A percentile compares a stretch with the other conserved stretches of the same genome.
phyloP scores from a whole-genome alignment of 495 filamentous ascomycete species.

The Tuber borchii region DNA sequence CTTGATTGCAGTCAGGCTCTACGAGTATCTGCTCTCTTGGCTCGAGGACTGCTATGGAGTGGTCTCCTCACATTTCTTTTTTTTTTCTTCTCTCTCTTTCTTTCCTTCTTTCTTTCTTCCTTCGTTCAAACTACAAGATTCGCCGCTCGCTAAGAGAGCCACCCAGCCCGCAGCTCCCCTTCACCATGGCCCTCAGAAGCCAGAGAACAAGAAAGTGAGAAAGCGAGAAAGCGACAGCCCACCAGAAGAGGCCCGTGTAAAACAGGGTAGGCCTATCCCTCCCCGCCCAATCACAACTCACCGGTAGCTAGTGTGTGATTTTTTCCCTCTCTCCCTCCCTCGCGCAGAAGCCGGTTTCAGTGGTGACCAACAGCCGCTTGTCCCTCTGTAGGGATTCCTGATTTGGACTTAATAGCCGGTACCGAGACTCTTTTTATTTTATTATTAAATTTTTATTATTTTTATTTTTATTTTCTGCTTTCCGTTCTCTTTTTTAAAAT shows the following conservation, averaged over 20 bases:
- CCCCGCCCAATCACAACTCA: conserved; percentile 28
- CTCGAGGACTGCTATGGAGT: background rate
- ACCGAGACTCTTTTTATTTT: conserved; percentile 27
- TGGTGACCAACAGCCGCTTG: conserved; percentile 30
- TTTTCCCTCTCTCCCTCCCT: background rate
- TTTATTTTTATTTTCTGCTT: background rate
- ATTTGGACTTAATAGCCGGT: conserved; percentile 22
- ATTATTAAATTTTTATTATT: background rate
- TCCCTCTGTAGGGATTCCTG: conserved; percentile 26
- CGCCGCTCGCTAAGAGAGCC: conserved; percentile 13
- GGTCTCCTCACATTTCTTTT: background rate
- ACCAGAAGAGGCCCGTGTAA: conserved; percentile 2
- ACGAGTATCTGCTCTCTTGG: background rate
- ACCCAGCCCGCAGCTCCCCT: background rate
- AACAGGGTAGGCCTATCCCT: background rate
- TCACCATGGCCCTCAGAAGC: conserved; percentile 11
- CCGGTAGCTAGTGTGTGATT: conserved; percentile 30
- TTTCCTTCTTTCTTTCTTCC: no score
- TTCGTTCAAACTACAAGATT: background rate
- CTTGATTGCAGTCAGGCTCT: conserved; percentile 7
- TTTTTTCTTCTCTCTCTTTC: background rate
- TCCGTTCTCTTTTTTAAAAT: background rate
- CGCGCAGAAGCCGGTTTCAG: conserved; percentile 36
- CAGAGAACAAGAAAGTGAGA: background rate
- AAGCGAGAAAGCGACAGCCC: background rate